Evolutionary conservation across 2,329 filamentous ascomycete genomes (phyloP).

Genomic region (Penicillium sp.): DNA sequence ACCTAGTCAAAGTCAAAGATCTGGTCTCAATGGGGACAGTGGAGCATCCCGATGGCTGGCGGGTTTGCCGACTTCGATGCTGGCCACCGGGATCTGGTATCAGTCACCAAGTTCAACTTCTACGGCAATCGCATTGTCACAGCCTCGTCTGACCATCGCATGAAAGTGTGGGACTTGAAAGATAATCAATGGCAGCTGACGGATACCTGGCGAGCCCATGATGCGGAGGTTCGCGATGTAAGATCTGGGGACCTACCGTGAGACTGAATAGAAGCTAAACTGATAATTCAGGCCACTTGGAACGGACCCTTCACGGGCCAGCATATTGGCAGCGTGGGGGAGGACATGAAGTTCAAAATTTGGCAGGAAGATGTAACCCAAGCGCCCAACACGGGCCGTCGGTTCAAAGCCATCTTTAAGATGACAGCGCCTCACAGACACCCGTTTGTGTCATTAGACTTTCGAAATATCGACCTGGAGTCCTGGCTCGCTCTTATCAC

Average conservation of each 20-base stretch:
- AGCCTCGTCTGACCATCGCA: slow-evolving; percentile 84
- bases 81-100: slow-evolving; percentile 60
- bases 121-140: slow-evolving; percentile 90
- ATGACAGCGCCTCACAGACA: slow-evolving; percentile 61
- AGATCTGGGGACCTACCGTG: slow-evolving; percentile 27
- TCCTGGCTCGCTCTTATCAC: slow-evolving; percentile 82
- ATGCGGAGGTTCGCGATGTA: slow-evolving; percentile 84
- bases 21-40: slow-evolving; percentile 19
- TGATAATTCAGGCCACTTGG: slow-evolving; percentile 69
- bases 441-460: slow-evolving; percentile 71
- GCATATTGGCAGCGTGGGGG: slow-evolving; percentile 78
- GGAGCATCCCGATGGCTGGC: slow-evolving; percentile 31
- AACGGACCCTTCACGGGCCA: slow-evolving; percentile 85
- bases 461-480: slow-evolving; percentile 77
- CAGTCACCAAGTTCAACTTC: slow-evolving; percentile 82
- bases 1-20: slow-evolving; percentile 2
- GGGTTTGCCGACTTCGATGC: slow-evolving; percentile 43
- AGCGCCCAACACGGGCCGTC: slow-evolving; percentile 64
- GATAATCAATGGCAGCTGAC: slow-evolving; percentile 72
- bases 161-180: slow-evolving; percentile 79
- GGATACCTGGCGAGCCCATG: slow-evolving; percentile 86
- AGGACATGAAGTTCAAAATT: slow-evolving; percentile 83
- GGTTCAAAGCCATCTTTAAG: slow-evolving; percentile 68
- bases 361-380: slow-evolving; percentile 89
- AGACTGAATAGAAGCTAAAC: slow-evolving; percentile 17